Evolutionary conservation across 129 eudicot species (phyloP).

Genomic region (Kitagawia praeruptora): DNA sequence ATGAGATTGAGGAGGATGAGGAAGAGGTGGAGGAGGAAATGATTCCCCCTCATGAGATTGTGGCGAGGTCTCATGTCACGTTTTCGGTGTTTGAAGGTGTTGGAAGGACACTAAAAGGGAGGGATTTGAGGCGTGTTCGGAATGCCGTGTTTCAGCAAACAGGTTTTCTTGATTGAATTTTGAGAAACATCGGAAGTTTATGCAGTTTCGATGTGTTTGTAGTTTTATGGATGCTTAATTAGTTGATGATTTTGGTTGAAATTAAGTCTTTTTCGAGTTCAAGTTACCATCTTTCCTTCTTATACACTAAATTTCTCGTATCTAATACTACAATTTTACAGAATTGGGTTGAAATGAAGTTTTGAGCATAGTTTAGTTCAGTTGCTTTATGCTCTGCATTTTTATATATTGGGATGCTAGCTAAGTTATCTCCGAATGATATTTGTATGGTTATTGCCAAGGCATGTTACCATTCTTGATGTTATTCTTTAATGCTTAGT

Average conservation of each 20-base stretch:
- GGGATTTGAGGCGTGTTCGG: conserved; percentile 71
- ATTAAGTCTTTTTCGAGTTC: neutral
- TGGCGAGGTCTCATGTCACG: conserved; percentile 76
- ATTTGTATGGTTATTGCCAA: neutral
- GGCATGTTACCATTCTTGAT: neutral
- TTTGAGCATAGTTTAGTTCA: neutral
- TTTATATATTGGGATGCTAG: neutral
- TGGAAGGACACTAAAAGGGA: conserved; percentile 82
- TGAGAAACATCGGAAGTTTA: neutral
- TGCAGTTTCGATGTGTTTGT: neutral
- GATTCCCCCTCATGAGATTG: conserved; percentile 92
- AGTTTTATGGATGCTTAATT: neutral
- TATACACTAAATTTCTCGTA: neutral
- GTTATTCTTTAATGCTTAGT: too few relatives aligned
- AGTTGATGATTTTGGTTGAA: neutral
- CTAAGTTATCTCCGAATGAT: neutral
- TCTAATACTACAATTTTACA: neutral
- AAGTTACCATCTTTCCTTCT: neutral
- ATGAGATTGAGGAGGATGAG: conserved; percentile 29
- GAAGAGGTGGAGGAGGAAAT: conserved; percentile 47
- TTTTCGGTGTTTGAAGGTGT: conserved; percentile 87
- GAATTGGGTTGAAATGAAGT: neutral
- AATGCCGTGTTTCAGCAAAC: conserved; percentile 81
- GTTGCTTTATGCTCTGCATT: neutral
- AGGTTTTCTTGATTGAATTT: conserved; percentile 71